Conservation (phyloP, 2,329 filamentous ascomycete genomes). For the Atkinsonella hypoxylon region DNA sequence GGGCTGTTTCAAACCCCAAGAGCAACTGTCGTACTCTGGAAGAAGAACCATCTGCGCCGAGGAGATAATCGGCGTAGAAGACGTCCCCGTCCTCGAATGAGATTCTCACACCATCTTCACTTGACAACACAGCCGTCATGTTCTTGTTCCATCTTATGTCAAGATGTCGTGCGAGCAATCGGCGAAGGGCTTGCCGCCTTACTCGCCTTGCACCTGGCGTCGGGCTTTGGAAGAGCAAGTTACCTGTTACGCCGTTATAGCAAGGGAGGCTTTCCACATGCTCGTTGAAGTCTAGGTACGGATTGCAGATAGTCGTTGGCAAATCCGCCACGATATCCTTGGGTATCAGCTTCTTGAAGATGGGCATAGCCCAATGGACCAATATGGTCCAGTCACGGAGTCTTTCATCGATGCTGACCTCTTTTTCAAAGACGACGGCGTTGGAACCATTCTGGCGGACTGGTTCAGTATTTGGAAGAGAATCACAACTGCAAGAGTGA, state of each 20-base stretch:
- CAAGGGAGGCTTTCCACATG: conserved; percentile 19
- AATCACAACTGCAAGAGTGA: not conserved
- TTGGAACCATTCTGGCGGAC: conserved; percentile 19
- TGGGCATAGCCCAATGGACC: conserved; percentile 27
- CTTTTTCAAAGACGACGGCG: conserved; percentile 21
- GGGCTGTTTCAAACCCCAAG: conserved; percentile 14
- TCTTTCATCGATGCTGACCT: conserved; percentile 17
- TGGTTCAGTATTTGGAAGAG: not conserved
- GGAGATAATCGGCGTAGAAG: conserved; percentile 11
- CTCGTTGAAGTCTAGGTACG: conserved; percentile 18
- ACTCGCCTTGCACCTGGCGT: conserved; percentile 23
- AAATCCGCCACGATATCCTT: conserved; percentile 18
- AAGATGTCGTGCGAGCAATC: conserved; percentile 19
- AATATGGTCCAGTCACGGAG: conserved; percentile 27
- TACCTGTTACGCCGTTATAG: conserved; percentile 23
- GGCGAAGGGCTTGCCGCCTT: conserved; percentile 20
- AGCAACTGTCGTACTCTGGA: conserved; percentile 19
- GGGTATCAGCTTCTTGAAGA: conserved; percentile 22
- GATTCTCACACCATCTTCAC: conserved; percentile 10
- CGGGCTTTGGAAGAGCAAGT: conserved; percentile 21
- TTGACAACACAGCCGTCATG: conserved; percentile 7
- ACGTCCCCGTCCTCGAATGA: conserved; percentile 14
- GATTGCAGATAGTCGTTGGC: conserved; percentile 22
- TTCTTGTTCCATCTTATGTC: conserved; percentile 21
- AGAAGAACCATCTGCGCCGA: conserved; percentile 22